Base-by-base conservation (phyloP, 345 rosid species). In the Kernera saxatilis region DNA sequence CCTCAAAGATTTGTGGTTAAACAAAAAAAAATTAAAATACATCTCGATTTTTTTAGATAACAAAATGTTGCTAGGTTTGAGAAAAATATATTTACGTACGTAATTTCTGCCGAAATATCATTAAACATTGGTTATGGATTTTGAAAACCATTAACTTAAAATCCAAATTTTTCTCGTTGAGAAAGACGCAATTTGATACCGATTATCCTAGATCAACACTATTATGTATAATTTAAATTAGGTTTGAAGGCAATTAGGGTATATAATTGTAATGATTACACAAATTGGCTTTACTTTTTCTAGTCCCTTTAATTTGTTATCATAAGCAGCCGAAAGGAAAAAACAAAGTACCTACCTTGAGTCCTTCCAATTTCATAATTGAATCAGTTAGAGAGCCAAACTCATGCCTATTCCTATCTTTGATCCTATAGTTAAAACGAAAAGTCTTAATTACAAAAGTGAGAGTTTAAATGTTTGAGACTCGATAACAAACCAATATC, bases 251-350 rank as follows among this genome's bases (percentile, higher is more conserved):
- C 3, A 69, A 62, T 69, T 69, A 75, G 65, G 51, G 64, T 68
- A 21, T 58, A 29, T 65, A 69, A 52, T 43, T 53, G 64, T 50
- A 69, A 75, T 75, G 74, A 75, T 75, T 69, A 69, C 54, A 59
- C 48, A 67, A 51, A 41, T 67, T 59, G 45, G 39, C 73, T 67
- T 74, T 59, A 51, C 48, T 63, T 75, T 61, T 32, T 6, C n/a
- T 32, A 59, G 56, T 67, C 64, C 37, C 73, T 61, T 61, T n/a
- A n/a, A n/a, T n/a, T n/a, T 75, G 35, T 69, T 35, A 75, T 75
- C 70, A 75, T 69, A 68, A 75, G 79, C 22, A 69, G 59, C 79
- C 79, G 79, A 75, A 75, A 75, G 79, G 59, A 61, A 67, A 67
- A 61, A 59, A 75, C 46, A 52, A 43, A 44, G 70, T 62, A 75